Percentiles rank a stretch among this genome's conserved stretches.
Conservation (phyloP, 1,284 basidiomycete genomes). For the Phaffia rhodozyma region DNA sequence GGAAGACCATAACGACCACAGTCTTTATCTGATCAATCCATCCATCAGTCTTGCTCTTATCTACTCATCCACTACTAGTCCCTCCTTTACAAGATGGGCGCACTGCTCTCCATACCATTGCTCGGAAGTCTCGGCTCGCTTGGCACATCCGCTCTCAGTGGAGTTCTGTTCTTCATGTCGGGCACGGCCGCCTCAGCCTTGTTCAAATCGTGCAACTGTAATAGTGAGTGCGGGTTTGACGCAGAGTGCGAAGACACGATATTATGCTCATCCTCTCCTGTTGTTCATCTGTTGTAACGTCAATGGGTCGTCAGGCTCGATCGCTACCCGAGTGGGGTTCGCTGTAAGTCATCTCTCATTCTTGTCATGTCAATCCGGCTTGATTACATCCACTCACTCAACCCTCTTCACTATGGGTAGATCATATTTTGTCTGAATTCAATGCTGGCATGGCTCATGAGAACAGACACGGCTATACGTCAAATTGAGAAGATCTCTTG, state of each 20-base stretch:
- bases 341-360: constrained; percentile 48
- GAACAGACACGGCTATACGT: constrained; percentile 74
- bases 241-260: not conserved
- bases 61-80: not conserved
- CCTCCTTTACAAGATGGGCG: constrained; percentile 46
- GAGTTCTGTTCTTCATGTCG: constrained; percentile 32
- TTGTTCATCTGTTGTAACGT: not conserved
- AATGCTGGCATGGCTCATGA: constrained; percentile 93
- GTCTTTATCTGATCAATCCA: no score
- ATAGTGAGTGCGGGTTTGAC: constrained; percentile 42
- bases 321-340: constrained; percentile 93
- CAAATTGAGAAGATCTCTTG: constrained; percentile 86
- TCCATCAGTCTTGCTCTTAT: no score
- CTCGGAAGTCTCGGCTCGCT: constrained; percentile 64
- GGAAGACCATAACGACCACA: no score
- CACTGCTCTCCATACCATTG: constrained; percentile 75
- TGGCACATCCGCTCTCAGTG: constrained; percentile 65
- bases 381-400: constrained; percentile 3
- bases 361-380: not conserved
- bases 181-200: constrained; percentile 71
- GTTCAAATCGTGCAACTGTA: constrained; percentile 98
- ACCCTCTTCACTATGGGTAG: constrained; percentile 35
- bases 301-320: constrained; percentile 41
- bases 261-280: not conserved
- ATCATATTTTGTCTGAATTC: constrained; percentile 93